Evolutionary conservation across 305 asterid genomes (phyloP).

Genomic region (Ajuga reptans): DNA sequence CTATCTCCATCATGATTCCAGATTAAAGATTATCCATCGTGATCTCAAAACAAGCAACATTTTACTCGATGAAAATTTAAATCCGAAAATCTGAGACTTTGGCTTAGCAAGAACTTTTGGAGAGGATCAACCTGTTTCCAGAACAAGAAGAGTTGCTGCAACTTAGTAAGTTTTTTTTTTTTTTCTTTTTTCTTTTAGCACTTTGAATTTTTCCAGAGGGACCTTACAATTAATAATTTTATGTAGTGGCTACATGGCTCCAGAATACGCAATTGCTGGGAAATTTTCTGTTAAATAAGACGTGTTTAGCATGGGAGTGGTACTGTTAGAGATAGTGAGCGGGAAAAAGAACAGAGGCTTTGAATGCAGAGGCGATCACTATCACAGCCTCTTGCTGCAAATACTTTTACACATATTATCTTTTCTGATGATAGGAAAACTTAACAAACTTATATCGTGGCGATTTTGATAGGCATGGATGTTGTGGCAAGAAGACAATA

Average conservation of each 20-base stretch:
- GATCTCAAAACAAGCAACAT: conserved; percentile 32
- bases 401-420: neutral
- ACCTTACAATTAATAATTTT: neutral
- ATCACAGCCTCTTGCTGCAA: conserved; percentile 21
- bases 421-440: too few species aligned
- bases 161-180: conserved; percentile 26
- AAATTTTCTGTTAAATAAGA: conserved; percentile 32
- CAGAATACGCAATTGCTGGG: conserved; percentile 37
- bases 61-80: conserved; percentile 19
- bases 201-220: neutral
- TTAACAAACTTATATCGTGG: neutral
- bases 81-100: conserved; percentile 33
- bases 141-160: conserved; percentile 26
- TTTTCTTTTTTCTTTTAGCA: neutral
- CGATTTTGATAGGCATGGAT: neutral
- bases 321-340: conserved; percentile 29
- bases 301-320: conserved; percentile 33
- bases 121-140: conserved; percentile 13
- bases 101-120: conserved; percentile 30
- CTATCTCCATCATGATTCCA: conserved; percentile 33
- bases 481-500: neutral
- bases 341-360: conserved; percentile 30
- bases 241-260: conserved; percentile 35
- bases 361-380: conserved; percentile 4
- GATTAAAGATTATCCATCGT: conserved; percentile 23